Evolutionary conservation across 1,284 basidiomycete species (phyloP).

Genomic region (Melanopsichium pennsylvanicum): DNA sequence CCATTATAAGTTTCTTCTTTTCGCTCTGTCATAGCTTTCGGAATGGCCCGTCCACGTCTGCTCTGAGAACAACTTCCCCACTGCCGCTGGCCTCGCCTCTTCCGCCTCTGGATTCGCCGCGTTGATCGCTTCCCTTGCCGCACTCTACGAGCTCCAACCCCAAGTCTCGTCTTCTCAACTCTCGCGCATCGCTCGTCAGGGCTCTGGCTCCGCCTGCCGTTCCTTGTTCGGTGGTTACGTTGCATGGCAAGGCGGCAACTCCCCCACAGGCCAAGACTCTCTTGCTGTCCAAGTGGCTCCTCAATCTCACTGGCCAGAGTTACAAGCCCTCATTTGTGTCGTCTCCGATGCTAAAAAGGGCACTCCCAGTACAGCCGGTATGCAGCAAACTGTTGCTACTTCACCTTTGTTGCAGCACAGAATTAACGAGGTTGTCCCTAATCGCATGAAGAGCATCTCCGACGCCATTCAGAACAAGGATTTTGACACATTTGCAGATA

Average conservation of each 20-base stretch:
- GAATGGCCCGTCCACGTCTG: constrained; percentile 72
- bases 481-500: constrained; percentile 85
- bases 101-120: constrained; percentile 97
- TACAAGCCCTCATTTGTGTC: constrained; percentile 97
- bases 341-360: constrained; percentile 97
- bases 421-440: constrained; percentile 84
- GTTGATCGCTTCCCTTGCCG: constrained; percentile 85
- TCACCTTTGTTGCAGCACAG: constrained; percentile 87
- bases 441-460: constrained; percentile 82
- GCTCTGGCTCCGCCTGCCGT: constrained; percentile 95
- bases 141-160: constrained; percentile 82
- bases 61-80: constrained; percentile 99
- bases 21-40: constrained; percentile 52
- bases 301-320: constrained; percentile 75
- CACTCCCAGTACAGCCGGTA: constrained; percentile 90
- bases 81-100: constrained; percentile 95
- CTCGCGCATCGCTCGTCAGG: constrained; percentile 93
- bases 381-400: constrained; percentile 96
- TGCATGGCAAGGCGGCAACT: constrained; percentile 85
- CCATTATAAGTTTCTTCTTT: not conserved
- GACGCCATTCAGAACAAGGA: constrained; percentile 81
- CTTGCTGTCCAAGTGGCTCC: constrained; percentile 81
- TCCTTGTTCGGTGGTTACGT: constrained; percentile 97
- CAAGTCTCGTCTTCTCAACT: constrained; percentile 73
- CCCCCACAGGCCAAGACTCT: constrained; percentile 80